These are phyloP conservation scores for Microcos paniculata DNA, from an alignment of 345 rosid genomes.

Conservation along the genomic window DNA sequence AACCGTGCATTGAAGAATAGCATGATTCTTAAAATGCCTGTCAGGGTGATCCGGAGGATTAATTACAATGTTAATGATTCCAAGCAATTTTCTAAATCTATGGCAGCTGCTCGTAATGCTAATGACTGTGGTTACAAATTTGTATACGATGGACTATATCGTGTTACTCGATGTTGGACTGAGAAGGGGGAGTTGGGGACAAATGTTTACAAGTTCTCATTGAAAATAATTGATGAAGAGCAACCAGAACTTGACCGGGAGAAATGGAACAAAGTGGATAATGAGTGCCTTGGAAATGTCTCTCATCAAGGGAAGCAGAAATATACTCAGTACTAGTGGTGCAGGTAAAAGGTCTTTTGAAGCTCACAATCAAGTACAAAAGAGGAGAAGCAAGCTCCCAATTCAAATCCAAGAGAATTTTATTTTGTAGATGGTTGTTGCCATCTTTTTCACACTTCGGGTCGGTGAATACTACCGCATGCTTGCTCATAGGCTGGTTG, in stretches of 20 bases:
- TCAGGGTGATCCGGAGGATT: conserved; percentile 65
- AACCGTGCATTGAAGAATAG: conserved; percentile 73
- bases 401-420: neutral
- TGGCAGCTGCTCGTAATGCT: too few species aligned
- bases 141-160: conserved; percentile 62
- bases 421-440: neutral
- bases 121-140: conserved; percentile 39
- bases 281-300: neutral
- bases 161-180: conserved; percentile 51
- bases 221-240: conserved; percentile 46
- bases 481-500: too few species aligned
- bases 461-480: neutral
- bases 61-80: conserved; percentile 25
- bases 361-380: neutral
- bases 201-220: conserved; percentile 56
- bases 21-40: conserved; percentile 29
- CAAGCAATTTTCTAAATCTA: too few species aligned
- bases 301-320: neutral
- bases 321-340: too few species aligned
- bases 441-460: neutral
- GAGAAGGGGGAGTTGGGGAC: conserved; percentile 52
- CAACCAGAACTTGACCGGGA: conserved; percentile 29
- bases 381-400: neutral
- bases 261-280: neutral
- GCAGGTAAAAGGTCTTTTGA: neutral